Evolutionary conservation across 495 filamentous ascomycete species (phyloP).

Genomic region (Astrothelium subdiscretum): DNA sequence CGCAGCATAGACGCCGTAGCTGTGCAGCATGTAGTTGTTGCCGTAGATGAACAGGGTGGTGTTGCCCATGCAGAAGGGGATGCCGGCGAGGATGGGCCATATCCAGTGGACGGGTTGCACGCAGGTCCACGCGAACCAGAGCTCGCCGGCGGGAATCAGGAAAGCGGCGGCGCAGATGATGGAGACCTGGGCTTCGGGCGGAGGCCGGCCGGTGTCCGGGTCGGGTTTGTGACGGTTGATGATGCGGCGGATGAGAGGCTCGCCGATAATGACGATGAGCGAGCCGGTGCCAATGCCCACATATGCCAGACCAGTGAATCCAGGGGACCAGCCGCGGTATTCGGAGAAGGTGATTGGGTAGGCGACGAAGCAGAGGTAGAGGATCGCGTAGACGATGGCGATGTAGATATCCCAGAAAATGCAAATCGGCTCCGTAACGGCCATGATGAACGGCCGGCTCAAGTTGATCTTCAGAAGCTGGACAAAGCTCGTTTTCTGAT

Average conservation of each 20-base stretch:
- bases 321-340: slow-evolving; percentile 61
- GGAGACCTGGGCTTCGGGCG: slow-evolving; percentile 63
- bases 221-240: slow-evolving; percentile 61
- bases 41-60: slow-evolving; percentile 70
- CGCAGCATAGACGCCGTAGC: slow-evolving; percentile 69
- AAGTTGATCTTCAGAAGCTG: slow-evolving; percentile 58
- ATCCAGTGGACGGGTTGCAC: slow-evolving; percentile 62
- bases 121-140: slow-evolving; percentile 76
- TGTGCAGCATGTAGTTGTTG: slow-evolving; percentile 62
- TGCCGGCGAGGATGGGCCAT: slow-evolving; percentile 59
- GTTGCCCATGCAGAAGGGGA: slow-evolving; percentile 73
- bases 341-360: slow-evolving; percentile 69
- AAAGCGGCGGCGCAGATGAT: slow-evolving; percentile 60
- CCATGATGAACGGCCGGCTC: slow-evolving; percentile 63
- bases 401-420: slow-evolving; percentile 72
- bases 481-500: slow-evolving; percentile 46
- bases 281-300: slow-evolving; percentile 67
- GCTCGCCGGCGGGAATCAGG: slow-evolving; percentile 56
- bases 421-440: slow-evolving; percentile 70
- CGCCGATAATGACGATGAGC: slow-evolving; percentile 49
- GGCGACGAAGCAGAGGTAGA: slow-evolving; percentile 81
- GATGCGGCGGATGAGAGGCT: slow-evolving; percentile 59
- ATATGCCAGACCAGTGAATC: slow-evolving; percentile 64
- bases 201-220: slow-evolving; percentile 51
- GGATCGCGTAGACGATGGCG: slow-evolving; percentile 49